phyloP scores from a whole-genome alignment of 139 green algal species.

The Tetradesmus obliquus region DNA sequence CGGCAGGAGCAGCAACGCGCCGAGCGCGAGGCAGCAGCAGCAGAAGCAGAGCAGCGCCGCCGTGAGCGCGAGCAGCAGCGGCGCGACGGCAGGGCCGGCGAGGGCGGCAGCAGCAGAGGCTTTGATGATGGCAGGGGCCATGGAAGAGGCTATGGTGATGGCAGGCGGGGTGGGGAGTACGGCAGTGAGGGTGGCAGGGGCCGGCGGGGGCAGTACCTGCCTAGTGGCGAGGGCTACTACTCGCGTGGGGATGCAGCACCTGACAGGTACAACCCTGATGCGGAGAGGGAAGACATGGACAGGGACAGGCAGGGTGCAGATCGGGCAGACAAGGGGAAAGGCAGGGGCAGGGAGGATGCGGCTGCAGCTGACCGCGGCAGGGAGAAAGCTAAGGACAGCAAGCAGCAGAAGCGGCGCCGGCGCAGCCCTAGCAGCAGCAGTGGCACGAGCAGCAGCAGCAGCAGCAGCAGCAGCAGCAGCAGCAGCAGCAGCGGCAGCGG shows the following conservation, averaged over 20 bases:
- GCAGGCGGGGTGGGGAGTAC: background rate
- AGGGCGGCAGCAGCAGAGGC: background rate
- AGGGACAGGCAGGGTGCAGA: background rate
- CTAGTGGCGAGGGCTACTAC: slow-evolving; percentile 33
- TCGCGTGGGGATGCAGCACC: slow-evolving; percentile 18
- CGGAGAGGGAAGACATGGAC: background rate
- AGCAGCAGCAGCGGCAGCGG: slow-evolving; percentile 16
- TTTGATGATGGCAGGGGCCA: background rate
- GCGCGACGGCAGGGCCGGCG: background rate
- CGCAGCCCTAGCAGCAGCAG: background rate
- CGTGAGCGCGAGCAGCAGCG: slow-evolving; percentile 4
- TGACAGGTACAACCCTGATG: slow-evolving; percentile 38
- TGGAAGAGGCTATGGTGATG: background rate
- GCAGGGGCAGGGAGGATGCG: background rate
- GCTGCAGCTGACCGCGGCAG: background rate
- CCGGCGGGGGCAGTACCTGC: slow-evolving; percentile 24
- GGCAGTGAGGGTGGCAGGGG: background rate
- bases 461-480: slow-evolving; percentile 1
- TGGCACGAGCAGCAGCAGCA: background rate
- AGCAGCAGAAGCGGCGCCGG: background rate
- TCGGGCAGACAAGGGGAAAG: background rate
- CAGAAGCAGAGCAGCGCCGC: background rate
- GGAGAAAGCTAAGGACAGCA: background rate
- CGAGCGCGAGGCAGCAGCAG: background rate
- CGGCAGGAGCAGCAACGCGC: background rate